Conservation (phyloP, 2,329 filamentous ascomycete species). For the Chaetomium sp. region DNA sequence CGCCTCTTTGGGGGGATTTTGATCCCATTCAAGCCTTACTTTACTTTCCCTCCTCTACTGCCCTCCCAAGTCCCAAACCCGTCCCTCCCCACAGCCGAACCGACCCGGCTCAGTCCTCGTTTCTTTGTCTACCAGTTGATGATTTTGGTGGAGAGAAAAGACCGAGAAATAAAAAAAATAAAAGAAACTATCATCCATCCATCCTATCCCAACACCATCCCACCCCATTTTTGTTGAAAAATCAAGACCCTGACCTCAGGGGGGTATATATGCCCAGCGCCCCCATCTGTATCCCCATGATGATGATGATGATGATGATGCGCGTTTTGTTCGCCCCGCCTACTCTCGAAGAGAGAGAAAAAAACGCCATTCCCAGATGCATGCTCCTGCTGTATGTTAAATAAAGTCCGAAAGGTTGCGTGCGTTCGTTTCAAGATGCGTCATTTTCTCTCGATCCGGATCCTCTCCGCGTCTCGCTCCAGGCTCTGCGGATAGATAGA, state of each 20-base stretch:
- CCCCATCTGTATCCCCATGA: background rate
- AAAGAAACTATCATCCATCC: constrained; percentile 5
- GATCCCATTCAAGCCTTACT: too few relatives aligned
- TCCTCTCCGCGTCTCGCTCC: constrained; percentile 3
- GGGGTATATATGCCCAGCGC: constrained; percentile 4
- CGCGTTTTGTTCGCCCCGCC: constrained; percentile 9
- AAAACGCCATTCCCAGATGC: constrained; percentile 18
- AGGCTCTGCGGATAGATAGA: constrained; percentile 16
- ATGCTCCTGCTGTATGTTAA: constrained; percentile 14
- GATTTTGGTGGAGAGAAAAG: background rate
- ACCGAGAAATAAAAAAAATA: too few relatives aligned
- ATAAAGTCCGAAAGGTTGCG: constrained; percentile 14
- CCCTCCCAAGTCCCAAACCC: background rate
- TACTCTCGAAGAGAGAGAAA: background rate
- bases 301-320: background rate
- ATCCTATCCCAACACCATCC: constrained; percentile 11
- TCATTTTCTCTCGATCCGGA: constrained; percentile 7
- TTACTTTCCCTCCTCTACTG: background rate
- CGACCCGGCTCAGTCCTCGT: constrained; percentile 1
- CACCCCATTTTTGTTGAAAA: constrained; percentile 27
- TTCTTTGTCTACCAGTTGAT: constrained; percentile 14
- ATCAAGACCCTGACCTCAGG: constrained; percentile 16
- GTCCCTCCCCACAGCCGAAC: background rate
- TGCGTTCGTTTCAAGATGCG: constrained; percentile 14
- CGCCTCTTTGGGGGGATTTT: too few relatives aligned